Conservation (phyloP, 345 rosid genomes). For the Euphorbia peplus region DNA sequence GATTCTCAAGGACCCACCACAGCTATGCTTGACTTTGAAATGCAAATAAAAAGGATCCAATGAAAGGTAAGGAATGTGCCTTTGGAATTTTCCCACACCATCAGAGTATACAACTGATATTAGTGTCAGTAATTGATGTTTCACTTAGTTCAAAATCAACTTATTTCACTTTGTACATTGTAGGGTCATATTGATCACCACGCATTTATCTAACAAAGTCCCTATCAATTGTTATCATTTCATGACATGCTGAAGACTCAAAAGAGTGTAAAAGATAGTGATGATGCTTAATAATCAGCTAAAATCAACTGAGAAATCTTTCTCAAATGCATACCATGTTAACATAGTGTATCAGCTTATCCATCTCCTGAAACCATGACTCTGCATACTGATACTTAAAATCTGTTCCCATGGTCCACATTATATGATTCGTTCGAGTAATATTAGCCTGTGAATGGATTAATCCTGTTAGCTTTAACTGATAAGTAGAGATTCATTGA, state of each 20-base stretch:
- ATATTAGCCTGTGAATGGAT: slow-evolving; percentile 73
- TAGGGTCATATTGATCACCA: background rate
- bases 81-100: slow-evolving; percentile 1
- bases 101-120: background rate
- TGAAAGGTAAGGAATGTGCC: background rate
- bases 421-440: slow-evolving; percentile 79
- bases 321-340: slow-evolving; percentile 55
- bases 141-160: background rate
- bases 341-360: slow-evolving; percentile 93
- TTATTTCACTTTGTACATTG: background rate
- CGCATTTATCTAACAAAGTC: background rate
- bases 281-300: background rate
- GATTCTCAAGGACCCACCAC: background rate
- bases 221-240: background rate
- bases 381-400: slow-evolving; percentile 91
- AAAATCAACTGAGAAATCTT: slow-evolving; percentile 7
- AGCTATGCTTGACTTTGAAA: background rate
- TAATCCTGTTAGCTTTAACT: background rate
- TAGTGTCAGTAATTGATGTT: background rate
- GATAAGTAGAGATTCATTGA: background rate
- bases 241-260: background rate
- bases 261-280: background rate
- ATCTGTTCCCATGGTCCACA: slow-evolving; percentile 99
- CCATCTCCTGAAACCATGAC: slow-evolving; percentile 92
- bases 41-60: background rate